Base-by-base conservation (phyloP, 306 rosid species). In the Casuarina glauca region DNA sequence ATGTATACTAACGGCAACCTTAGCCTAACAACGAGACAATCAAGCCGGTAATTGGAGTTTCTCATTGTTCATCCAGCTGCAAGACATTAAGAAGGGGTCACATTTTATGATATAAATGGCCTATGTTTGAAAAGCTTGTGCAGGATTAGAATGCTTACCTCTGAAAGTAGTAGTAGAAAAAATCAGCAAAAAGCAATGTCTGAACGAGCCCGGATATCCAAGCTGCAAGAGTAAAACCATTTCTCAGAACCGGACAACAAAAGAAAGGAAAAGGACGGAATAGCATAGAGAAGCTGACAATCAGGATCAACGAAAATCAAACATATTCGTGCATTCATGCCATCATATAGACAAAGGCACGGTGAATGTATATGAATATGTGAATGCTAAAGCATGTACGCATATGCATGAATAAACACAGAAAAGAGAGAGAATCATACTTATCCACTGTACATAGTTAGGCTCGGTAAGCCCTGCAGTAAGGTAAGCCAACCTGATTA, bases 21-120 rank as follows among this genome's bases (percentile, higher is more conserved):
- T 64, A 74, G 10, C 74, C 78, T 83, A 69, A 58, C 46, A 58
- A 71, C 39, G 49, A 72, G 15, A 45, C 77, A 26, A 58, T 91
- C 85, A 94, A 63, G 96, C 98, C 17, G 98, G 98, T 74, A 93
- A 81, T 76, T 93, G 88, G 67, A 93, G 98, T 84, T 84, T 93
- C 32, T 76, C 89, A 73, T 91, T 91, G 82, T 91, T 93, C 96
- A 89, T 93, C 98, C 94, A 89, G 80, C 98, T 93, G 93, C 86
- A 79, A 58, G 48, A 74, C 35, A 78, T 69, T 82, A 71, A 73
- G 48, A 70, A 17, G 49, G 70, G 82, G 74, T 42, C 70, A 45
- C 75, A 63, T 51, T 44, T 20, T 44, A 38, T 63, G 66, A 42
- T 70, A 55, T 20, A 6, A 26, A 58, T 26, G 46, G 9, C 52